Percentiles rank a stretch among this genome's conserved stretches.
phyloP scores from a whole-genome alignment of 108 stramenopile species.

The Stephanodiscus triporus region DNA sequence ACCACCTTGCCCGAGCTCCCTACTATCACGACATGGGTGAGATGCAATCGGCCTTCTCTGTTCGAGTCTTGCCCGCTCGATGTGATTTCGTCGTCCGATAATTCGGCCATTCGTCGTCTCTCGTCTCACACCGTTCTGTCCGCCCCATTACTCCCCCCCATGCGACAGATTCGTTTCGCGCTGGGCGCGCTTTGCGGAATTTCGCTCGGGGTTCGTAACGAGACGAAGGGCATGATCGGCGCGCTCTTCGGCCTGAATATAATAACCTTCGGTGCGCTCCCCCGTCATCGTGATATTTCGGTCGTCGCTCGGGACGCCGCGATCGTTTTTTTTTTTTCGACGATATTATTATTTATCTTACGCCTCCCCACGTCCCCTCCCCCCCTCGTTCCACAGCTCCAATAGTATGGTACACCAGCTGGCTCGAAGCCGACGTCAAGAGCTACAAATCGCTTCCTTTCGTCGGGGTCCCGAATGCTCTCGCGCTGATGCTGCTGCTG shows the following conservation, averaged over 20 bases:
- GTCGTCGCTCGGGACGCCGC: neutral
- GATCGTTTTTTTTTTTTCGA: neutral
- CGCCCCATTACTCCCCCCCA: neutral
- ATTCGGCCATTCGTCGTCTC: neutral
- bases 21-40: slow-evolving; percentile 60
- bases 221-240: slow-evolving; percentile 39
- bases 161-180: slow-evolving; percentile 31
- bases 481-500: slow-evolving; percentile 64
- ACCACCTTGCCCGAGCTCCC: slow-evolving; percentile 75
- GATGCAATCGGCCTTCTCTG: neutral
- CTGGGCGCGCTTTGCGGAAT: slow-evolving; percentile 58
- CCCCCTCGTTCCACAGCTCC: slow-evolving; percentile 30
- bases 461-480: slow-evolving; percentile 59
- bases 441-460: slow-evolving; percentile 60
- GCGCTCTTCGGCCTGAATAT: slow-evolving; percentile 64
- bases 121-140: neutral
- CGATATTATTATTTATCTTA: too few relatives aligned
- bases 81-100: neutral
- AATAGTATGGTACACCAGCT: slow-evolving; percentile 58
- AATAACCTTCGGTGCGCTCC: slow-evolving; percentile 59
- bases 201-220: slow-evolving; percentile 49
- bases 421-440: slow-evolving; percentile 56
- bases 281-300: neutral
- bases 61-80: neutral
- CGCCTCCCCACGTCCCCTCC: too few relatives aligned